A percentile compares a stretch with the other conserved stretches of the same genome.
phyloP scores from a whole-genome alignment of 768 basidiomycete species.

The Crucibulum laeve region DNA sequence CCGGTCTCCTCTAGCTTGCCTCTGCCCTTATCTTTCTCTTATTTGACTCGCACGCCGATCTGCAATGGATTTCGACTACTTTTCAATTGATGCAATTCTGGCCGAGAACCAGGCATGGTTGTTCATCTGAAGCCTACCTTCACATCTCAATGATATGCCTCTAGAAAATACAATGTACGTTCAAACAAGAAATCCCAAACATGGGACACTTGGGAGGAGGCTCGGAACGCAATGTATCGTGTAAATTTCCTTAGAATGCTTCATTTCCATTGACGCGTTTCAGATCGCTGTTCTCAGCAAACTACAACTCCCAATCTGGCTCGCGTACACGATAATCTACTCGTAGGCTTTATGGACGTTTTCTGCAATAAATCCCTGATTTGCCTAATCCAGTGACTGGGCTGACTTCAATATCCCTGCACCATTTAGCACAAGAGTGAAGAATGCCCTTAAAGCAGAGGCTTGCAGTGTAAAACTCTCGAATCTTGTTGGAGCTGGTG shows the following conservation, averaged over 20 bases:
- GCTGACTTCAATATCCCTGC: conserved; percentile 83
- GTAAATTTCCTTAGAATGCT: conserved; percentile 4
- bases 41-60: neutral
- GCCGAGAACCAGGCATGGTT: conserved; percentile 79
- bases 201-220: conserved; percentile 91
- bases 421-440: conserved; percentile 72
- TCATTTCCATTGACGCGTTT: neutral
- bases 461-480: conserved; percentile 80
- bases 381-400: conserved; percentile 57
- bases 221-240: conserved; percentile 72
- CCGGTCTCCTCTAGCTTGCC: neutral
- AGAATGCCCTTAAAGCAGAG: conserved; percentile 87
- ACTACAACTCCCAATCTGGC: conserved; percentile 85
- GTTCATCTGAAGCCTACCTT: neutral
- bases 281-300: conserved; percentile 79
- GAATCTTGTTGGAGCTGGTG: conserved; percentile 80
- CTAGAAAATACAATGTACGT: conserved; percentile 92
- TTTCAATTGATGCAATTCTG: conserved; percentile 85
- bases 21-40: too few species aligned
- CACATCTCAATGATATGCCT: neutral
- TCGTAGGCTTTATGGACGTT: conserved; percentile 41
- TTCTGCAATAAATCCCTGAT: neutral
- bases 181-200: conserved; percentile 78
- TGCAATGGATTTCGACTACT: conserved; percentile 87
- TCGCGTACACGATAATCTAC: conserved; percentile 80